These are phyloP conservation scores for Leccinum sublutescens DNA, from an alignment of 768 basidiomycete species.

Conservation along the genomic window DNA sequence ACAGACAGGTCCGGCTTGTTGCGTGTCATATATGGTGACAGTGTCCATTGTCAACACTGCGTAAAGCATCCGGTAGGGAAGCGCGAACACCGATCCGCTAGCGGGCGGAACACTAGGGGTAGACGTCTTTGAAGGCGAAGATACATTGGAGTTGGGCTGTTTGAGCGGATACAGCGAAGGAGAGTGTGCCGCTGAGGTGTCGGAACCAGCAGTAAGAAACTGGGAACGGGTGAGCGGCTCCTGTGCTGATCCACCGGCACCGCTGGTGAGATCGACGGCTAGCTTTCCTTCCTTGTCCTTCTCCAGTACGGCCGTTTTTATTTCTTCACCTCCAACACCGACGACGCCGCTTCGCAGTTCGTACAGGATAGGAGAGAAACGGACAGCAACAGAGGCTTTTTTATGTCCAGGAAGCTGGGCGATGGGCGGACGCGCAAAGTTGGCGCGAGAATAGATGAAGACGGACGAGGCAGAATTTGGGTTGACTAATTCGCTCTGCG, in stretches of 20 bases:
- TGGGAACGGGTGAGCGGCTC: slow-evolving; percentile 11
- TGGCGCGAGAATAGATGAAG: slow-evolving; percentile 94
- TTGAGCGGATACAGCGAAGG: slow-evolving; percentile 16
- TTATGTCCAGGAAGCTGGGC: slow-evolving; percentile 96
- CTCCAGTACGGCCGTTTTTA: slow-evolving; percentile 63
- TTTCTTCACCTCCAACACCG: slow-evolving; percentile 37
- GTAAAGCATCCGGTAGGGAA: slow-evolving; percentile 93
- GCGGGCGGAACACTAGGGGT: slow-evolving; percentile 42
- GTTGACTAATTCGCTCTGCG: slow-evolving; percentile 31
- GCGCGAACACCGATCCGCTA: slow-evolving; percentile 70
- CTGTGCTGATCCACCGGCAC: slow-evolving; percentile 4
- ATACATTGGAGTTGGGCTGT: slow-evolving; percentile 9
- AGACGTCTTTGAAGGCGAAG: slow-evolving; percentile 23
- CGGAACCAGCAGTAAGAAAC: slow-evolving; percentile 7
- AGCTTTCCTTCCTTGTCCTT: slow-evolving; percentile 61
- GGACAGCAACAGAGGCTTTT: slow-evolving; percentile 91
- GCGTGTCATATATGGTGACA: slow-evolving; percentile 93
- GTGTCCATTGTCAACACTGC: slow-evolving; percentile 97
- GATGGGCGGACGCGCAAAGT: slow-evolving; percentile 89
- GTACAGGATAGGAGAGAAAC: slow-evolving; percentile 91
- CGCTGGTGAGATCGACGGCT: slow-evolving; percentile 58
- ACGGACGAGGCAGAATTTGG: slow-evolving; percentile 59
- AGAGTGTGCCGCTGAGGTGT: slow-evolving; percentile 6
- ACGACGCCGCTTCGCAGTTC: slow-evolving; percentile 71
- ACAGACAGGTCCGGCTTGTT: slow-evolving; percentile 90